Conservation (phyloP, 768 basidiomycete species). For the Psilocybe cyanescens region DNA sequence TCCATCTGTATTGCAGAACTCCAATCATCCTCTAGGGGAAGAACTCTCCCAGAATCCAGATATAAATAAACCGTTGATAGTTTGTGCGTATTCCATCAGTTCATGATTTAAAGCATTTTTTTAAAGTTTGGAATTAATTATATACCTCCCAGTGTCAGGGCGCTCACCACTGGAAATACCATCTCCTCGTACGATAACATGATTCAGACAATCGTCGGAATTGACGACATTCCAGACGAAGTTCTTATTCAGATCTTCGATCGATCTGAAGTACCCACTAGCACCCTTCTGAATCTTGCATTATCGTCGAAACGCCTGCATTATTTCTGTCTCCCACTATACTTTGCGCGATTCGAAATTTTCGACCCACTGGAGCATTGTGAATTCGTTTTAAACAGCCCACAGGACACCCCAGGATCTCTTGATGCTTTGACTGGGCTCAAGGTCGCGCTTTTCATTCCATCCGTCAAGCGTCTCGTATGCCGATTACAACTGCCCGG, state of each 20-base stretch:
- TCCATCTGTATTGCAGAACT: not conserved
- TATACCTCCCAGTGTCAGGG: not conserved
- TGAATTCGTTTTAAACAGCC: conserved; percentile 15
- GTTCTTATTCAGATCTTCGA: conserved; percentile 25
- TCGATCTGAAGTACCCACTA: conserved; percentile 12
- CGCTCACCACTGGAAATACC: not conserved
- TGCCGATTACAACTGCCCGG: conserved; percentile 20
- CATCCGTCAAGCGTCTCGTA: conserved; percentile 16
- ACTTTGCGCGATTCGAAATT: conserved; percentile 20
- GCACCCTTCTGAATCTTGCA: conserved; percentile 18
- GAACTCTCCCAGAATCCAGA: not conserved
- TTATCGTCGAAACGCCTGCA: conserved; percentile 22
- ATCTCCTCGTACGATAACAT: not conserved
- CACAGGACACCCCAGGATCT: conserved; percentile 4
- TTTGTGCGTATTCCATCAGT: not conserved
- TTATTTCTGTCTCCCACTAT: conserved; percentile 20
- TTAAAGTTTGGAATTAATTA: not conserved
- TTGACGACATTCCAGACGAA: conserved; percentile 26
- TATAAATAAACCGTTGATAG: not conserved
- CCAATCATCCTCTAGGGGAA: not conserved
- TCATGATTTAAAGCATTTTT: not conserved
- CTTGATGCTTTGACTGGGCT: conserved; percentile 22
- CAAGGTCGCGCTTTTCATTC: conserved; percentile 19
- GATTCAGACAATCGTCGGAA: not conserved
- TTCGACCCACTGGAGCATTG: conserved; percentile 15